Percentiles rank a stretch among this genome's conserved stretches.
phyloP scores from a whole-genome alignment of 2,329 filamentous ascomycete genomes.

The Aspergillus arachidicola region DNA sequence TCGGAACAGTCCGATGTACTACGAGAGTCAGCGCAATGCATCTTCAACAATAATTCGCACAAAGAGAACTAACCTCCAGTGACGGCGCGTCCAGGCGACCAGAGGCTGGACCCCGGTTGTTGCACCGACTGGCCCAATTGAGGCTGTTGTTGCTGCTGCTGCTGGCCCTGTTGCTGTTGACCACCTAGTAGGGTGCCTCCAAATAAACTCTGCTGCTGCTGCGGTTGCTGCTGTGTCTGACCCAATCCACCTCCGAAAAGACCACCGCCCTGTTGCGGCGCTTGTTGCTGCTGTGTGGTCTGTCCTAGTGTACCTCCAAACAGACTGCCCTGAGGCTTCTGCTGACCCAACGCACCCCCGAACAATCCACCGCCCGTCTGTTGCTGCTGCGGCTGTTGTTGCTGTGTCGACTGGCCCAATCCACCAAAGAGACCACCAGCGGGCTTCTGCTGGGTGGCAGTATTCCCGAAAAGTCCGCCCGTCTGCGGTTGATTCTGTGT shows the following conservation, averaged over 20 bases:
- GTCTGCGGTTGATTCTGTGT: slow-evolving; percentile 25
- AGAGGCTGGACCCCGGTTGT: slow-evolving; percentile 43
- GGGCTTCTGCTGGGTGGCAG: slow-evolving; percentile 29
- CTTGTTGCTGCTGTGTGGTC: slow-evolving; percentile 16
- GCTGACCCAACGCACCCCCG: slow-evolving; percentile 20
- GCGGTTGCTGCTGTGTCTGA: slow-evolving; percentile 47
- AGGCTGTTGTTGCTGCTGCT: slow-evolving; percentile 38
- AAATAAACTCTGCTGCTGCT: slow-evolving; percentile 31
- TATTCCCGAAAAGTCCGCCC: slow-evolving; percentile 42
- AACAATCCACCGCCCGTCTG: slow-evolving; percentile 28
- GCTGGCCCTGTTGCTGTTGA: slow-evolving; percentile 31
- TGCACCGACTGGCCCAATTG: slow-evolving; percentile 47
- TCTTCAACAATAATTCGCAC: slow-evolving; percentile 13
- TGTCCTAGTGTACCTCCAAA: slow-evolving; percentile 28
- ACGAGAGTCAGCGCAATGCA: slow-evolving; percentile 17
- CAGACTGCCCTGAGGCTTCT: slow-evolving; percentile 30
- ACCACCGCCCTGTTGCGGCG: slow-evolving; percentile 39
- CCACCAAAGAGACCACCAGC: slow-evolving; percentile 32
- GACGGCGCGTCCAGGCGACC: slow-evolving; percentile 47
- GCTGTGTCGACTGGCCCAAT: slow-evolving; percentile 14
- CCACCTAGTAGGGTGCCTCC: slow-evolving; percentile 31
- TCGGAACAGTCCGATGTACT: slow-evolving; percentile 63
- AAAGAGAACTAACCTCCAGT: slow-evolving; percentile 39
- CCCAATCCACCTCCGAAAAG: slow-evolving; percentile 46
- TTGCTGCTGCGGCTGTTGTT: slow-evolving; percentile 26